These are phyloP conservation scores for Saccharomyces hybrid DNA, from an alignment of 1,139 yeast species.

Conservation along the genomic window DNA sequence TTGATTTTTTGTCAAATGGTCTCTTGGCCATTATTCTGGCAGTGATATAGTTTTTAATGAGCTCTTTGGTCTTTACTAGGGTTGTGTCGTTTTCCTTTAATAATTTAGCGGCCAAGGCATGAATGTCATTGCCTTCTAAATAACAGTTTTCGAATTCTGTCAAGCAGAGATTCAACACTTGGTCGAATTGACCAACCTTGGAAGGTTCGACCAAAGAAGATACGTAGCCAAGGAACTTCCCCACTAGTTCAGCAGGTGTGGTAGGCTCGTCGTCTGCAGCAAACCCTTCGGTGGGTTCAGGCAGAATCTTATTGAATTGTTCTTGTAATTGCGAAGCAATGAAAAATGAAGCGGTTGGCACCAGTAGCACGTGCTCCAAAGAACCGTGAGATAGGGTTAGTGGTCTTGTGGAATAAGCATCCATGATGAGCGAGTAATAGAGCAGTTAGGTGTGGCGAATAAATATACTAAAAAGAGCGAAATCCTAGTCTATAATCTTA, in stretches of 20 bases:
- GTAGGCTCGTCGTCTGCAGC: slow-evolving; percentile 88
- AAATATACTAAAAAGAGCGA: neutral
- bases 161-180: slow-evolving; percentile 61
- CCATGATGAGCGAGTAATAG: slow-evolving; percentile 11
- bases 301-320: slow-evolving; percentile 66
- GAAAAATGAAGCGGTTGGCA: slow-evolving; percentile 74
- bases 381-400: slow-evolving; percentile 77
- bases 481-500: neutral
- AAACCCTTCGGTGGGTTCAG: slow-evolving; percentile 73
- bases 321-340: slow-evolving; percentile 83
- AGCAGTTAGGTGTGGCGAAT: neutral
- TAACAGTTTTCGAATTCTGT: slow-evolving; percentile 79
- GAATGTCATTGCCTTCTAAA: slow-evolving; percentile 72
- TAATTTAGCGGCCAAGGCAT: slow-evolving; percentile 72
- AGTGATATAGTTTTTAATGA: slow-evolving; percentile 63
- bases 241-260: slow-evolving; percentile 78
- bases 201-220: slow-evolving; percentile 48
- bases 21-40: slow-evolving; percentile 46
- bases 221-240: slow-evolving; percentile 75
- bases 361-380: slow-evolving; percentile 79
- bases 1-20: slow-evolving; percentile 39
- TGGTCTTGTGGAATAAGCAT: slow-evolving; percentile 52
- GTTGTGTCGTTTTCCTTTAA: slow-evolving; percentile 44
- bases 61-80: slow-evolving; percentile 56
- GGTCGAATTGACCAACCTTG: slow-evolving; percentile 49